phyloP scores from a whole-genome alignment of 768 basidiomycete species.

The Cystoderma amianthinum region DNA sequence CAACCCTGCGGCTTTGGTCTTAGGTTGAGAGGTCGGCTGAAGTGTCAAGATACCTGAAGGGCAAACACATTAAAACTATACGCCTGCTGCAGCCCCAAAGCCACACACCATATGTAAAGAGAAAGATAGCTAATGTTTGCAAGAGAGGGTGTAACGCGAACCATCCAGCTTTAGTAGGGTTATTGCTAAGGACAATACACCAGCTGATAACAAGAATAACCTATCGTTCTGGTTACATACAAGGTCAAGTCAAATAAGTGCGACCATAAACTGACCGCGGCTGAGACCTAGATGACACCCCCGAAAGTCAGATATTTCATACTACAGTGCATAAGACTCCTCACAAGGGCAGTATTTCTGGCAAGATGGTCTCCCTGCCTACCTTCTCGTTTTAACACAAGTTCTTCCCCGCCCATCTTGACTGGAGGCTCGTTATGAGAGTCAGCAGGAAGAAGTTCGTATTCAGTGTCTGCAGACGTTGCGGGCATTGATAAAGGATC shows the following conservation, averaged over 20 bases:
- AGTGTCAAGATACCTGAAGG: conserved; percentile 65
- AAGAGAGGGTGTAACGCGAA: conserved; percentile 64
- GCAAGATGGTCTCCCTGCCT: conserved; percentile 30
- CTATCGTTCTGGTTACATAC: conserved; percentile 17
- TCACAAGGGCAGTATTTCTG: conserved; percentile 24
- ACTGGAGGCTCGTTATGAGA: conserved; percentile 6
- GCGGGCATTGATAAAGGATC: conserved; percentile 6
- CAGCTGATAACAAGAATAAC: conserved; percentile 35
- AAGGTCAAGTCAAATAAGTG: not conserved
- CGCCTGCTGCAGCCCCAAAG: not conserved
- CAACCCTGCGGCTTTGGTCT: conserved; percentile 61
- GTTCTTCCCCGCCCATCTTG: conserved; percentile 21
- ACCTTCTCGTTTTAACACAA: conserved; percentile 22
- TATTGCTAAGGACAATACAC: conserved; percentile 34
- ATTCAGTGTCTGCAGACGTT: conserved; percentile 11
- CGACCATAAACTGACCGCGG: not conserved
- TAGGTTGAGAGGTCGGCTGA: conserved; percentile 64
- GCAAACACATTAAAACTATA: not conserved
- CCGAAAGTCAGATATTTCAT: not conserved
- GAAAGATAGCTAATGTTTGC: conserved; percentile 47
- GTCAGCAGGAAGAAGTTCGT: conserved; percentile 17
- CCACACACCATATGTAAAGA: conserved; percentile 53
- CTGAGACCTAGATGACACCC: no score
- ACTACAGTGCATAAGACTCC: conserved; percentile 8
- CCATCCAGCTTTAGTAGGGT: conserved; percentile 44